A percentile compares a stretch with the other conserved stretches of the same genome.
phyloP scores from a whole-genome alignment of 768 basidiomycete species.

The Lactarius trivialis region DNA sequence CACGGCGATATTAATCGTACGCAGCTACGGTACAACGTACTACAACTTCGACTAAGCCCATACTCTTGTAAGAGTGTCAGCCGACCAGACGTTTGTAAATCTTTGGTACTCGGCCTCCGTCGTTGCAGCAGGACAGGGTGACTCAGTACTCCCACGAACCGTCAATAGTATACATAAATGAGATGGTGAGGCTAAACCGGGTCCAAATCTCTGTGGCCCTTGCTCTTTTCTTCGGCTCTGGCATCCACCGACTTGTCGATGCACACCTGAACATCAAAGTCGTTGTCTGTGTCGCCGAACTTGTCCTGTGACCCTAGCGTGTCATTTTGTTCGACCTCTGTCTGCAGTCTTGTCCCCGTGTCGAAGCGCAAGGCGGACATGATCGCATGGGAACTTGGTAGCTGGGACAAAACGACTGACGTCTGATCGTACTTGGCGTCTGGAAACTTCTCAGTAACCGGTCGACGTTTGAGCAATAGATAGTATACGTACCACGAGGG shows the following conservation, averaged over 20 bases:
- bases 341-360: not conserved
- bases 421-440: slow-evolving; percentile 22
- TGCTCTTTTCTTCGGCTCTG: not conserved
- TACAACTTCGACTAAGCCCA: not conserved
- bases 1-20: not conserved
- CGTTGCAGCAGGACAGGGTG: not conserved
- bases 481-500: slow-evolving; percentile 28
- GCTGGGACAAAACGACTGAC: not conserved
- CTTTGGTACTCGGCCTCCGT: not conserved
- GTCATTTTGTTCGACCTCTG: not conserved
- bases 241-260: slow-evolving; percentile 7
- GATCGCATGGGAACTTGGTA: not conserved
- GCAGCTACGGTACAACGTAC: not conserved
- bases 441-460: not conserved
- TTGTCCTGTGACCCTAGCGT: not conserved
- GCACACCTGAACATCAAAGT: slow-evolving; percentile 21
- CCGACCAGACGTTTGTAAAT: not conserved
- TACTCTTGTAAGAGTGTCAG: not conserved
- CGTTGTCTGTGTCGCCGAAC: not conserved
- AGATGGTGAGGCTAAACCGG: not conserved
- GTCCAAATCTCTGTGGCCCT: not conserved
- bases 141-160: not conserved
- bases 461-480: not conserved
- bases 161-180: not conserved
- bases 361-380: not conserved